phyloP scores from a whole-genome alignment of 352 stramenopile species.

The Phytopythium montanum region DNA sequence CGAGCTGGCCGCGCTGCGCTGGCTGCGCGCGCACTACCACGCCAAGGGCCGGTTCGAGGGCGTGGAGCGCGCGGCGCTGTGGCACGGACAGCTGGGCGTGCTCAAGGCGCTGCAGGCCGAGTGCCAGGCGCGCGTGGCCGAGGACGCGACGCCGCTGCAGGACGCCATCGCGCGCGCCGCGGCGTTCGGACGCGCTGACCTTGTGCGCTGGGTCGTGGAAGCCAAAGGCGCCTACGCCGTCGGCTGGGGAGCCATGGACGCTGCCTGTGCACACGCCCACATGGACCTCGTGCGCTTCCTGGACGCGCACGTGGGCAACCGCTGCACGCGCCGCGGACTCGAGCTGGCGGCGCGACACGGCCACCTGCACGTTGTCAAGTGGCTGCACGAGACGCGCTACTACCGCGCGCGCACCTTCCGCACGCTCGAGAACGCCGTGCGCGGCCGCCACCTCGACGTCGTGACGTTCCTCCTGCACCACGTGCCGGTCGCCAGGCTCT shows the following conservation, averaged over 20 bases:
- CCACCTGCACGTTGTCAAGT: conserved; percentile 30
- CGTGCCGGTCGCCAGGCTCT: conserved; percentile 27
- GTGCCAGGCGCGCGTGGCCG: conserved; percentile 19
- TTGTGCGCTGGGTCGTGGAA: conserved; percentile 36
- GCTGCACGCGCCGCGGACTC: conserved; percentile 27
- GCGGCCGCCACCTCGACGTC: conserved; percentile 29
- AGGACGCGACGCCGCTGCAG: conserved; percentile 27
- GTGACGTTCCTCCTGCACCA: conserved; percentile 38
- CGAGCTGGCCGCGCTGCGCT: conserved; percentile 19
- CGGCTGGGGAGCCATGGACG: conserved; percentile 32
- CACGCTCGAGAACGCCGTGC: conserved; percentile 37
- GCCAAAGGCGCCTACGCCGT: conserved; percentile 36
- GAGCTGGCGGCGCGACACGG: conserved; percentile 29
- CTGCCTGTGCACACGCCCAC: conserved; percentile 32
- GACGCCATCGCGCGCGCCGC: conserved; percentile 33
- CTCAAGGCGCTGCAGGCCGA: conserved; percentile 30
- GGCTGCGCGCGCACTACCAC: conserved; percentile 25
- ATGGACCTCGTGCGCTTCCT: conserved; percentile 38
- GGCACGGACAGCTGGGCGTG: conserved; percentile 30
- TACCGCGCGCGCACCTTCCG: conserved; percentile 30
- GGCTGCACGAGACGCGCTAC: conserved; percentile 28
- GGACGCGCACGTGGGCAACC: conserved; percentile 25
- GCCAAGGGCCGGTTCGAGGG: conserved; percentile 34
- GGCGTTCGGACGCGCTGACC: conserved; percentile 6
- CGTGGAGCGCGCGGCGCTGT: conserved; percentile 28